Base-by-base conservation (phyloP, 148 eudicot genomes). In the Suaeda aralocaspica region DNA sequence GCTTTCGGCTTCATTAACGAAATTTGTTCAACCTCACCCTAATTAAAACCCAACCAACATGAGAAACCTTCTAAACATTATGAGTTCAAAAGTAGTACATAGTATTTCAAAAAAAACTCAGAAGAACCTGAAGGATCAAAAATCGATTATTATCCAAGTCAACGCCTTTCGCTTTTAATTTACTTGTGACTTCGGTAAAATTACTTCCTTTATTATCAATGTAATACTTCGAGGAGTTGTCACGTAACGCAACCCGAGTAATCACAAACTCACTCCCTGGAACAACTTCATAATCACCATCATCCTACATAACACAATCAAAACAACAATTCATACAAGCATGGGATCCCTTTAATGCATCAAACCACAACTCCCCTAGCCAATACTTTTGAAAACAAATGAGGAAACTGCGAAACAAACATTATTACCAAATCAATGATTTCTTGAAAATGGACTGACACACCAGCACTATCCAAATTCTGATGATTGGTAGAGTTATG, bases 131-230 rank as follows among this genome's bases (percentile, higher is more conserved):
- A 62, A 94, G 97, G 77, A 94, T 94, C 83, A 94, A 67, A 83
- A 94, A 94, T 26, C 98, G 94, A 72, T 94, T 94, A 74, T 94
- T 94, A 51, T 94, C 98, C 87, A 94, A 84, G 84, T 94, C 98
- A 15, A 94, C 97, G 71, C 98, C 98, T 85, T 94, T 94, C 58
- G 83, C 97, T 80, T 84, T 94, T 64, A 94, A 75, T 70, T 85
- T 87, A 74, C 83, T 88, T 13, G 98, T 94, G 66, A 94, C 98
- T 78, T 89, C 95, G 19, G 98, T 91, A 60, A 91, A 94, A 56
- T 87, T 94, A 81, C 98, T 94, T 1, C 77, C 55, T 49, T 76
- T 83, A 16, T 87, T 82, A 57, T 94, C 89, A 39, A 94, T 94
- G 73, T 85, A 89, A 72, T 94, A 94, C 78, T 91, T 91, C 6